Evolutionary conservation across 257 asterid species (phyloP).

Genomic region (Salvia miltiorrhiza): DNA sequence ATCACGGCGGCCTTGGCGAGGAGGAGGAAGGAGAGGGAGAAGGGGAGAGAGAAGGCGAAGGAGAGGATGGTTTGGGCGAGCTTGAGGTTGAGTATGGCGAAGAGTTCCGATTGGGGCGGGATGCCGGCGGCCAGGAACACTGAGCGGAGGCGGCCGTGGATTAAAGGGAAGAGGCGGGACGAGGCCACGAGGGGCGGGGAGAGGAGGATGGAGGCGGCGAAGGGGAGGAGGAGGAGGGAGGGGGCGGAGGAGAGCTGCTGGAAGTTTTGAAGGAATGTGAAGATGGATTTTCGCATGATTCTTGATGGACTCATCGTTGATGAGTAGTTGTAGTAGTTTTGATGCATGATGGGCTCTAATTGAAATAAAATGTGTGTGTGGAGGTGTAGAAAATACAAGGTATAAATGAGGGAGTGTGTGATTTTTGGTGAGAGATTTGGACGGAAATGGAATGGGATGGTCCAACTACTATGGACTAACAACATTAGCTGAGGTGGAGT

Average conservation of each 20-base stretch:
- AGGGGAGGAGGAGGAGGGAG: constrained; percentile 57
- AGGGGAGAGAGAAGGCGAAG: constrained; percentile 51
- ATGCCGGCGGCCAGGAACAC: constrained; percentile 70
- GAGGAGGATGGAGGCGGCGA: constrained; percentile 53
- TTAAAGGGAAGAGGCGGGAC: constrained; percentile 32
- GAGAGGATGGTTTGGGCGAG: constrained; percentile 67
- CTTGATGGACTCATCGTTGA: constrained; percentile 41
- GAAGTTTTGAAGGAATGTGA: constrained; percentile 54
- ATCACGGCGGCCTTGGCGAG: constrained; percentile 52
- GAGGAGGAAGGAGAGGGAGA: constrained; percentile 63
- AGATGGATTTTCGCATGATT: constrained; percentile 68
- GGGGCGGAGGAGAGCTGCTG: constrained; percentile 63
- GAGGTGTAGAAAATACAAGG: not conserved
- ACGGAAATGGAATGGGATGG: constrained; percentile 47
- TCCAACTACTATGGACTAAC: constrained; percentile 54
- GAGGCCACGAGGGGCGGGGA: constrained; percentile 47
- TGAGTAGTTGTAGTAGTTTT: constrained; percentile 17
- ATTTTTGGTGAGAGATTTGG: not conserved
- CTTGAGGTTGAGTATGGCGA: constrained; percentile 51
- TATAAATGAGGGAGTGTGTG: constrained; percentile 20
- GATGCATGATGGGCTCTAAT: not conserved
- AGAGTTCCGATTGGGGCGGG: constrained; percentile 58
- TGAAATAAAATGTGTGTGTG: not conserved
- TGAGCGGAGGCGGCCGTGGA: constrained; percentile 46
- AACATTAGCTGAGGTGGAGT: constrained; percentile 26